Evolutionary conservation across 139 green algal genomes (phyloP), one percentile per base, ranked within the genome.

Genomic region (Diplosphaera chodatii): DNA sequence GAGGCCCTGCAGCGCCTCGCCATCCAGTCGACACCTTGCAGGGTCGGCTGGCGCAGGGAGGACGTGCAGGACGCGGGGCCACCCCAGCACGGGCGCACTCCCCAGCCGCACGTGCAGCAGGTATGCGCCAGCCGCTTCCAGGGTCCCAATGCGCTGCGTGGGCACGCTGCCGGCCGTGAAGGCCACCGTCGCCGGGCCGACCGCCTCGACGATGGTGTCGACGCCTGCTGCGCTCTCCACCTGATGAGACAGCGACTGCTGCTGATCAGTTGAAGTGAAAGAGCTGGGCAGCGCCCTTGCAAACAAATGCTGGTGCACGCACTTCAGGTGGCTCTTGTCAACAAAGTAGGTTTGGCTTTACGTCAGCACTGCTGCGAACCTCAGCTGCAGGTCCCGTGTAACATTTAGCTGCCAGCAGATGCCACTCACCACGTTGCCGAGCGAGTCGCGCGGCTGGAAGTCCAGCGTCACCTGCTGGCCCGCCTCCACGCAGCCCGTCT

Each of bases 111-210:
- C 48, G 28, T 77, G 65, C 31, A 71, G 29, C 30, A 77, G 65
- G 48, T 77, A 77, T 10, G 25, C 41, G 27, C 72, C 72, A 10
- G 72, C 48, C 13, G 29, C 64, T 13, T 56, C 15, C 32, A 77
- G 13, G 0, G 16, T 20, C 15, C 56, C 70, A 34, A 27, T 63
- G 59, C n/a, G 48, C 48, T 59, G 48, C 48, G 16, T 25, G 16
- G 48, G 48, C 3, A 18, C 8, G 16, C 18, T 59, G 48, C 48
- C 48, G 8, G 48, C 22, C 34, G 10, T 4, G 27, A 70, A 32
- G 18, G 34, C 22, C 8, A 70, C 66, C 29, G 66, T 25, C 4
- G n/a, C 16, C 5, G 66, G 66, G 21, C 66, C 66, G 23, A 32
- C 32, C 4, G 34, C 34, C 33, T 59, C 21, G 29, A 70, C 66